Base-by-base conservation (phyloP, 2,329 filamentous ascomycete genomes). In the Calonectria fujianensis region DNA sequence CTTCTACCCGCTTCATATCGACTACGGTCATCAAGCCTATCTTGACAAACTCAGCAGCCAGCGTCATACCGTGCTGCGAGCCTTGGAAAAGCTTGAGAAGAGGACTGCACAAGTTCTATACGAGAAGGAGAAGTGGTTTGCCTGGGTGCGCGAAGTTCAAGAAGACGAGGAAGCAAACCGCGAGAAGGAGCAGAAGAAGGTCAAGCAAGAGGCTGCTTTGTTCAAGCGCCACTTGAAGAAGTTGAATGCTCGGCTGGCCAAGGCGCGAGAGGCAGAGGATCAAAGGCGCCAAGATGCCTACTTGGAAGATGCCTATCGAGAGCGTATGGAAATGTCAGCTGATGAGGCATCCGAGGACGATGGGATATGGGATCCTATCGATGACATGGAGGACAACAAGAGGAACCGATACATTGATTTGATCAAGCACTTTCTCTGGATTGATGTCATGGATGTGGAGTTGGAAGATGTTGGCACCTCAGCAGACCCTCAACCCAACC, bases 391-490 rank as follows among this genome's bases (percentile, higher is more conserved):
- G 2, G 29, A 77, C 24, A 74, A 80, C 27, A 79, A 77, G 41
- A 76, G 81, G 20, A 35, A 80, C 27, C 77, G 75, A 5, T 83
- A 80, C 57, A 77, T 83, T 35, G 80, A 82, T 14, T 61, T 83
- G 73, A 82, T 82, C 48, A 81, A 77, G 61, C 77, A 82, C 35
- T 83, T 82, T 20, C 77, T 82, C 9, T 82, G 80, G 81, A 75
- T 82, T 73, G 72, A 81, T 1, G 35, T 50, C 1, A 29, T 45
- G n/a, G 50, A 69, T 3, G 24, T 27, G 7, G 69, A 70, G 6
- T 24, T 39, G 4, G 52, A 66, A 0, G 5, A 48, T 11, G n/a
- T 57, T 10, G 54, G n/a, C 4, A 9, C 18, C 29, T 59, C 59
- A 20, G 54, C 6, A 45, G 41, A 45, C 41, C 6, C 41, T n/a